Conservation (phyloP, 1,284 basidiomycete genomes). For the Trichosporon ovoides region DNA sequence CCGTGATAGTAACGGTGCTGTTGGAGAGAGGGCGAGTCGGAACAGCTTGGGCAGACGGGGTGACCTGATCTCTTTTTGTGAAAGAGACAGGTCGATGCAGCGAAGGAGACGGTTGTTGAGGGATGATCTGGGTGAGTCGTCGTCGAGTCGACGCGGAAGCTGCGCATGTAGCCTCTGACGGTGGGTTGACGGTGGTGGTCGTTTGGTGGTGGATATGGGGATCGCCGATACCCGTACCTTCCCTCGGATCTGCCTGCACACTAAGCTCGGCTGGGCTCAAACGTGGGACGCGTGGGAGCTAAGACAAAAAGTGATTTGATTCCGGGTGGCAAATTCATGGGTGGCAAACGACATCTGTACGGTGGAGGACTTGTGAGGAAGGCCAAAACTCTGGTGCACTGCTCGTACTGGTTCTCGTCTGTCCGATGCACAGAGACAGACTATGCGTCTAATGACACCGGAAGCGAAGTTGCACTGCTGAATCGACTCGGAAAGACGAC, state of each 20-base stretch:
- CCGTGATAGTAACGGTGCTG: conserved; percentile 2
- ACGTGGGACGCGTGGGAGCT: too few relatives aligned
- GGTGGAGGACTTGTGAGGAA: too few relatives aligned
- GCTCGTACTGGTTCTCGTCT: too few relatives aligned
- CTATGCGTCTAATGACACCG: too few relatives aligned
- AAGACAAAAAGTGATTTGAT: neutral
- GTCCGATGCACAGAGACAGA: too few relatives aligned
- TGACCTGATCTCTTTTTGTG: neutral
- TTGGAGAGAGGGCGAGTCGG: neutral
- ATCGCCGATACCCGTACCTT: neutral
- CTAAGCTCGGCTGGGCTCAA: neutral
- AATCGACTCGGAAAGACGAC: too few relatives aligned
- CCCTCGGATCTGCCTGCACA: neutral
- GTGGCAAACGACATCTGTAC: too few relatives aligned
- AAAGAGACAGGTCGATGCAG: neutral
- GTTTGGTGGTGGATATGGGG: neutral
- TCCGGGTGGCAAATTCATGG: conserved; percentile 16
- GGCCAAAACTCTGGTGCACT: too few relatives aligned
- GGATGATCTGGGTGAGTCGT: neutral
- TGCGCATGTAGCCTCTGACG: neutral
- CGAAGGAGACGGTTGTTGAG: neutral
- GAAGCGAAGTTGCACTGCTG: too few relatives aligned
- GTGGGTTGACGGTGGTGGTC: neutral
- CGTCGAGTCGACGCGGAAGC: neutral
- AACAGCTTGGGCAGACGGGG: neutral